Evolutionary conservation across 805 yeast genomes (phyloP), one percentile per base, ranked within the genome.

Genomic region (Candida takata): DNA sequence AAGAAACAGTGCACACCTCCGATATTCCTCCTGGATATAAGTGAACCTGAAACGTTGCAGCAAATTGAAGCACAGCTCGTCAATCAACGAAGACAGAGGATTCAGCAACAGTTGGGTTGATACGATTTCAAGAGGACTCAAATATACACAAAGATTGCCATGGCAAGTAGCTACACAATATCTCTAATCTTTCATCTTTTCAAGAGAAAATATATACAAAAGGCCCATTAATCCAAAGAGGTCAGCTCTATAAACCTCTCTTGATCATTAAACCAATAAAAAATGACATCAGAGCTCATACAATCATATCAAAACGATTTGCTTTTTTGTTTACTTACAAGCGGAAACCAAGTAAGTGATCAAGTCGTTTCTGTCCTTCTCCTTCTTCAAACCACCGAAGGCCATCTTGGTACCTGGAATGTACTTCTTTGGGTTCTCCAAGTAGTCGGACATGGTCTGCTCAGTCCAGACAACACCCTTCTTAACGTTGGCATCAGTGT

Each of bases 391-490:
- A 74, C 98, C 98, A 72, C 96, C 98, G 59, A 90, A 92, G 50
- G 98, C 97, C 98, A 92, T 92, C 84, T 92, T 92, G 74, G 97
- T 92, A 69, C 98, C 98, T 64, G 98, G 98, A 55, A 92, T 87
- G 77, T 87, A 92, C 75, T 92, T 92, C 94, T 92, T 92, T 73
- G 98, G 98, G 84, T 92, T 92, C 71, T 84, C 95, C 69, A 92
- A 79, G 82, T 92, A 92, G 67, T 84, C 95, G 55, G 82, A 74
- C 83, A 92, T 77, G 65, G 86, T 76, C 63, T 87, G 87, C 60
- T 79, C 87, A 51, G 60, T 54, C 98, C 98, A 92, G 42, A 55
- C 54, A 46, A 92, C 95, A 61, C 87, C 94, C 72, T 87, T 87
- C 74, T 81, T 82, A 78, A 85, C 84, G 85, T 90, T 90, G 64